Conservation (phyloP, 495 filamentous ascomycete species). For the Daldinia loculata region DNA sequence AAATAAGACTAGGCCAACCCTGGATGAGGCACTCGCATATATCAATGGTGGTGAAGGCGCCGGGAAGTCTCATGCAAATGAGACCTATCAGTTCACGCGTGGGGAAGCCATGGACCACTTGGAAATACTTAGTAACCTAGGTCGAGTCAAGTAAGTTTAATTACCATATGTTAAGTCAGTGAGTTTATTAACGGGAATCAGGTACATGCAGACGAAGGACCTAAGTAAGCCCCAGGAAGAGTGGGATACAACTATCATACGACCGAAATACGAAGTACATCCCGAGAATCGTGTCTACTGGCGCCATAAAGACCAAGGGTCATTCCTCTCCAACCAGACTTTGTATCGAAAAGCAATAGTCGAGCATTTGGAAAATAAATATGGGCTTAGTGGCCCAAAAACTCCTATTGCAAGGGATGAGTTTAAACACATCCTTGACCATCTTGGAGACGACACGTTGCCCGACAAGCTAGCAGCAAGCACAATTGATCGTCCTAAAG, state of each 20-base stretch:
- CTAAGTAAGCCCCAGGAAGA: background rate
- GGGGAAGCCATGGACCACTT: constrained; percentile 21
- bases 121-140: constrained; percentile 7
- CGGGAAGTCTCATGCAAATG: constrained; percentile 29
- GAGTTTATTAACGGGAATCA: constrained; percentile 26
- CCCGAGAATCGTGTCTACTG: constrained; percentile 43
- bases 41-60: constrained; percentile 38
- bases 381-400: background rate
- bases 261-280: constrained; percentile 36
- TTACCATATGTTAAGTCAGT: background rate
- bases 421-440: constrained; percentile 14
- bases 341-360: constrained; percentile 15
- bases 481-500: too few species aligned
- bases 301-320: constrained; percentile 18
- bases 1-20: background rate
- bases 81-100: constrained; percentile 37
- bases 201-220: background rate
- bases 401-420: background rate
- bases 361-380: constrained; percentile 19
- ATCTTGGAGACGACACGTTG: constrained; percentile 1
- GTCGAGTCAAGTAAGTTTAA: constrained; percentile 40
- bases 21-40: constrained; percentile 34
- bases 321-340: background rate
- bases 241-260: constrained; percentile 1
- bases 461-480: background rate